Conservation (phyloP, 345 rosid species). For the Abelmoschus esculentus region DNA sequence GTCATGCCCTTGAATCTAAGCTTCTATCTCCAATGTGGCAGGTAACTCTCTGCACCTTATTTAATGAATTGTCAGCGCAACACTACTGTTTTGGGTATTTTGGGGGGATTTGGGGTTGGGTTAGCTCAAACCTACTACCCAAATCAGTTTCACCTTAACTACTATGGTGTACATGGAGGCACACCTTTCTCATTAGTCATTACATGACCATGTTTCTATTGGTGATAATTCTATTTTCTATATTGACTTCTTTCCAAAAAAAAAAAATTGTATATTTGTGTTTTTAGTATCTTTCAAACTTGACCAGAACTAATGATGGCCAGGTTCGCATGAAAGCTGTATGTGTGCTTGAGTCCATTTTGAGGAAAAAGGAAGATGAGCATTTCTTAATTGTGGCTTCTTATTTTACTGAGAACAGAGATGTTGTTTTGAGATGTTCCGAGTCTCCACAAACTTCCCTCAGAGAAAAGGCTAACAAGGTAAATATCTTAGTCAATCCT, state of each 20-base stretch:
- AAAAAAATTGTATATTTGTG: neutral
- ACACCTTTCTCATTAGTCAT: neutral
- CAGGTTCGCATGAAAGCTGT: constrained; percentile 93
- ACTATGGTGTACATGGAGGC: neutral
- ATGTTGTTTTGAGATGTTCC: constrained; percentile 54
- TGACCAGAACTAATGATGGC: constrained; percentile 15
- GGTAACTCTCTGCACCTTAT: constrained; percentile 30
- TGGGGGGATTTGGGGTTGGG: no score
- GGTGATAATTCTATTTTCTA: neutral
- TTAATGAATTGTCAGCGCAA: constrained; percentile 9
- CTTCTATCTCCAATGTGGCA: constrained; percentile 92
- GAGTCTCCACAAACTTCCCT: constrained; percentile 90
- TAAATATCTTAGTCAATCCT: constrained; percentile 15
- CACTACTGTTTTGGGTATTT: no score
- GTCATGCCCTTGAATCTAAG: constrained; percentile 77
- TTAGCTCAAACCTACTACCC: neutral
- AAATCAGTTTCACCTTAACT: neutral
- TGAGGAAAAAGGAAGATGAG: constrained; percentile 76
- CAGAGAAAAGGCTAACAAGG: constrained; percentile 84
- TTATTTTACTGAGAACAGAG: constrained; percentile 66
- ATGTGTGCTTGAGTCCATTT: constrained; percentile 80
- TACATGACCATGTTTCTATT: neutral
- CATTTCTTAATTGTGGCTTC: constrained; percentile 53
- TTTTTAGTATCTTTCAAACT: neutral
- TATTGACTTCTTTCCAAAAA: neutral